Base-by-base conservation (phyloP, 768 basidiomycete genomes). In the Ramaria sp. region DNA sequence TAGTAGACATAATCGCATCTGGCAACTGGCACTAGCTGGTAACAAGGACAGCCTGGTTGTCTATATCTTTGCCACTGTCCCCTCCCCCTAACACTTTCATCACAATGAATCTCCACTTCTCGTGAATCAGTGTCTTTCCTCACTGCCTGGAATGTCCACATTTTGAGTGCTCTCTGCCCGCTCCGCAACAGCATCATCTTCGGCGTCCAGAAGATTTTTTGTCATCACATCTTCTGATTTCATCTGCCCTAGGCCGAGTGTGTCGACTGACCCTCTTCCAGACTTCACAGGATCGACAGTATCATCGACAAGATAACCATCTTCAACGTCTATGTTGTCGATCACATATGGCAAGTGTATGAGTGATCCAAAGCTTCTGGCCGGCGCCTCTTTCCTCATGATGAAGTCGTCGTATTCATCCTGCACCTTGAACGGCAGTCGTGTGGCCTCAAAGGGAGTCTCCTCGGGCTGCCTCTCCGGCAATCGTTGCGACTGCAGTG, bases 351-450 rank as follows among this genome's bases (percentile, higher is more conserved):
- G 45, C 30, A 55, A 18, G 34, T 45, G 53, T 3, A 25, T 27
- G 10, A 55, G 53, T 10, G 53, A 25, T 22, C n/a, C 30, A 47
- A 55, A 55, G 6, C 16, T 24, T 38, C 42, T 45, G 24, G 34
- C 42, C 3, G 51, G 24, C 43, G 28, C 32, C 22, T 55, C 43
- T 8, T 8, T 2, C 28, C 47, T 47, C 28, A 22, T 44, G 20
- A 45, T 28, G 28, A 55, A 55, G 4, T 30, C 30, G 24, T 55
- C 30, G 24, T 55, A 55, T n/a, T 55, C 53, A 36, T 38, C 41
- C 13, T 24, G 37, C 36, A 38, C 30, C 22, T 20, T 18, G 7
- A 37, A 42, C 3, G 37, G 6, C 20, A 12, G 43, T n/a, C 25
- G 10, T 12, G 9, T 22, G 10, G 27, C 18, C 13, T 50, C 18